A percentile compares a stretch with the other conserved stretches of the same genome.
Conservation (phyloP, 345 rosid species). For the Acer negundo region DNA sequence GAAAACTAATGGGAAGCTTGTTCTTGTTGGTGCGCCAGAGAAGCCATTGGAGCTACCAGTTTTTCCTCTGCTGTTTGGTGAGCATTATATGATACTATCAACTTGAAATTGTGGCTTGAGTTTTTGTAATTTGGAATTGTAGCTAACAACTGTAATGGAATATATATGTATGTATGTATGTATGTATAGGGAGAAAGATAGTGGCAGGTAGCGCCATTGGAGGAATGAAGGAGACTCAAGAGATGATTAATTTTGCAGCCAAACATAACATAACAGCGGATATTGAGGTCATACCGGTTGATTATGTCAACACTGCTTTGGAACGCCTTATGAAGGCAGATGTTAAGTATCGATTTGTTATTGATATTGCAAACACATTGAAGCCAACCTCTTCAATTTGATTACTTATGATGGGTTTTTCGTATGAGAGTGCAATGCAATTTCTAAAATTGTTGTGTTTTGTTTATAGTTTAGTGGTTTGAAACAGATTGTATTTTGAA, state of each 20-base stretch:
- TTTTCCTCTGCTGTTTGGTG: slow-evolving; percentile 30
- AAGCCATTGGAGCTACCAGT: slow-evolving; percentile 40
- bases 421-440: neutral
- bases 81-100: neutral
- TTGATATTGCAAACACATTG: slow-evolving; percentile 39
- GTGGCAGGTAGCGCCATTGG: slow-evolving; percentile 37
- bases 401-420: neutral
- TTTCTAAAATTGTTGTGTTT: neutral
- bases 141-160: neutral
- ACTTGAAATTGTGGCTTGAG: neutral
- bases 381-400: neutral
- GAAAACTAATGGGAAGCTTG: slow-evolving; percentile 37
- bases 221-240: slow-evolving; percentile 48
- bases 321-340: slow-evolving; percentile 38
- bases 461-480: neutral
- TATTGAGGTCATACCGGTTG: slow-evolving; percentile 38
- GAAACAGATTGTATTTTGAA: neutral
- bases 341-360: slow-evolving; percentile 46
- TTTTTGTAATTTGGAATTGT: neutral
- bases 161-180: too few species aligned
- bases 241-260: slow-evolving; percentile 49
- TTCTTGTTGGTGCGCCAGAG: slow-evolving; percentile 32
- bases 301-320: slow-evolving; percentile 43
- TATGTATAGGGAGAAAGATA: slow-evolving; percentile 29
- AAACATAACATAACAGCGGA: slow-evolving; percentile 36